A percentile compares a stretch with the other conserved stretches of the same genome.
Evolutionary conservation across 2,329 filamentous ascomycete species (phyloP).

Genomic region (Chaetomiaceae sp.): DNA sequence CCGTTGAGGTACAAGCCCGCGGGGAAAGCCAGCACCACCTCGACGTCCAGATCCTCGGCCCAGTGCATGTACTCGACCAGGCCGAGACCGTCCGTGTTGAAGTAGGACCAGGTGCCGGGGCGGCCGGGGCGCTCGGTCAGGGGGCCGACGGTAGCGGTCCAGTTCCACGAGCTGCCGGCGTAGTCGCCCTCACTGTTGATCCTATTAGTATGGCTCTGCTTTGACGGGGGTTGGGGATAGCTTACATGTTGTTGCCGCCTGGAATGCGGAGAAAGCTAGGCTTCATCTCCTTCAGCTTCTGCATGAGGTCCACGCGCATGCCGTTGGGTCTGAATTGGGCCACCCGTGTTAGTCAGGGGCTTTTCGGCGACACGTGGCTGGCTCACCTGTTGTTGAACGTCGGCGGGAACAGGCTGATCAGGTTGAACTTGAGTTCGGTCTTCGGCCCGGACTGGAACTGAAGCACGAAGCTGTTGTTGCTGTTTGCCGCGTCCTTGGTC

Average conservation of each 20-base stretch:
- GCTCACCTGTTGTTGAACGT: slow-evolving; percentile 8
- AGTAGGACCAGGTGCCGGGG: slow-evolving; percentile 54
- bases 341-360: no score
- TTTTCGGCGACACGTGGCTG: neutral
- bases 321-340: slow-evolving; percentile 1
- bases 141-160: slow-evolving; percentile 52
- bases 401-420: slow-evolving; percentile 9
- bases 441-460: neutral
- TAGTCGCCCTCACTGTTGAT: slow-evolving; percentile 37
- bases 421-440: slow-evolving; percentile 9
- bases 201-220: neutral
- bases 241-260: slow-evolving; percentile 56
- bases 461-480: slow-evolving; percentile 10
- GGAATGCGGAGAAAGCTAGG: slow-evolving; percentile 59
- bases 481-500: slow-evolving; percentile 4
- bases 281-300: slow-evolving; percentile 7
- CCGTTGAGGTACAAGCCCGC: slow-evolving; percentile 53
- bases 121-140: slow-evolving; percentile 52
- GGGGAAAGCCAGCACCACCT: slow-evolving; percentile 54
- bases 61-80: slow-evolving; percentile 59
- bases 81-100: slow-evolving; percentile 59
- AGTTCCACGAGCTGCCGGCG: slow-evolving; percentile 42
- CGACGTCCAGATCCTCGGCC: slow-evolving; percentile 56
- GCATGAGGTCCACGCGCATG: slow-evolving; percentile 5
- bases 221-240: neutral